Conservation (phyloP, 2,329 filamentous ascomycete genomes). For the Trichothecium roseum region DNA sequence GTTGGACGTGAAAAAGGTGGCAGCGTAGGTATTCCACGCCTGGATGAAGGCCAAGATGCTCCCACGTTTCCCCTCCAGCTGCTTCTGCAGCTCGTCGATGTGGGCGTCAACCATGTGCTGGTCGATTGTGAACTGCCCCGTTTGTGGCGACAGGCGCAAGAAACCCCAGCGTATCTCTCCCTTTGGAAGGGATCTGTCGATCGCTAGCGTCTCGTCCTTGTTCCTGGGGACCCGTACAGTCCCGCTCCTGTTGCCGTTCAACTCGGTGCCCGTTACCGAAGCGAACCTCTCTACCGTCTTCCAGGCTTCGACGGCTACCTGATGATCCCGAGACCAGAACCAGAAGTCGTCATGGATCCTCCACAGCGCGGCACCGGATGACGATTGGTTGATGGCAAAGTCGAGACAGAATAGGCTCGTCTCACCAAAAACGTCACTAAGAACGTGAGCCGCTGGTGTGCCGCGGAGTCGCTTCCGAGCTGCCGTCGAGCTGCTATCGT, state of each 20-base stretch:
- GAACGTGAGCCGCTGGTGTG: constrained; percentile 46
- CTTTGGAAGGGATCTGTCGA: constrained; percentile 26
- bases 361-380: constrained; percentile 43
- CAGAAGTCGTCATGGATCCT: constrained; percentile 57
- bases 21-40: constrained; percentile 42
- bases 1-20: constrained; percentile 40
- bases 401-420: constrained; percentile 54
- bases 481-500: constrained; percentile 36
- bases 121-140: constrained; percentile 49
- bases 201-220: constrained; percentile 6
- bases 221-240: constrained; percentile 28
- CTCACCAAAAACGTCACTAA: constrained; percentile 52
- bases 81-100: constrained; percentile 45
- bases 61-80: constrained; percentile 41
- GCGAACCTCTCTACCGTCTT: constrained; percentile 43
- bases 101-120: constrained; percentile 47
- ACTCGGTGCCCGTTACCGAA: constrained; percentile 41
- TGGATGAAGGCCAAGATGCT: constrained; percentile 36
- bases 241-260: constrained; percentile 43
- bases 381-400: constrained; percentile 49
- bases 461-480: constrained; percentile 40
- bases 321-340: constrained; percentile 50
- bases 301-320: constrained; percentile 48
- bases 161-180: constrained; percentile 45
- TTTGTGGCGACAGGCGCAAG: constrained; percentile 39